Percentiles rank a stretch among this genome's conserved stretches.
phyloP scores from a whole-genome alignment of 169 alveolate species.

The Plasmodium vinckei region DNA sequence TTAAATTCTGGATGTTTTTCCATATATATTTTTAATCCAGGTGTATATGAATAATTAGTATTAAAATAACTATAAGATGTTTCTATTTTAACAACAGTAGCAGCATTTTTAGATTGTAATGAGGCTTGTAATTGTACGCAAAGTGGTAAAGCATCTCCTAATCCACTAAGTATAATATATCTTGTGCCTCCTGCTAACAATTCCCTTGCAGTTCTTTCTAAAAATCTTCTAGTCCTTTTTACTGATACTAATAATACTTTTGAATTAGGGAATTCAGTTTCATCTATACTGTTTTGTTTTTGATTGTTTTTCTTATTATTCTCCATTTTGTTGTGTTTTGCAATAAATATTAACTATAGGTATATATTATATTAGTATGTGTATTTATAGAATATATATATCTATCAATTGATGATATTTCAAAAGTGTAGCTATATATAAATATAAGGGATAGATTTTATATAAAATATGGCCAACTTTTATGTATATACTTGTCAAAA shows the following conservation, averaged over 20 bases:
- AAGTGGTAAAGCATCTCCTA: constrained; percentile 89
- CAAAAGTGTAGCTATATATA: background rate
- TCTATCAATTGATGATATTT: too few relatives aligned
- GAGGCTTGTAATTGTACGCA: constrained; percentile 84
- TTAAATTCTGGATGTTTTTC: constrained; percentile 88
- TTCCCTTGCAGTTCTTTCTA: constrained; percentile 88
- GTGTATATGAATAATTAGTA: constrained; percentile 80
- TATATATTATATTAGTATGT: background rate
- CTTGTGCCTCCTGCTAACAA: constrained; percentile 89
- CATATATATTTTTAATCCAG: constrained; percentile 86
- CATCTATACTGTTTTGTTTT: constrained; percentile 61
- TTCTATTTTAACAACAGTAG: constrained; percentile 81
- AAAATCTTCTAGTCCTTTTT: constrained; percentile 84
- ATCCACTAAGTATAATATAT: constrained; percentile 84
- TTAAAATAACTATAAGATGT: constrained; percentile 77
- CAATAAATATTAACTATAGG: constrained; percentile 3
- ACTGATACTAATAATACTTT: constrained; percentile 84
- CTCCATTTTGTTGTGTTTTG: constrained; percentile 29
- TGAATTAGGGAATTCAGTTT: constrained; percentile 85
- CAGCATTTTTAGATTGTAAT: constrained; percentile 81
- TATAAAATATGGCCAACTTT: too few relatives aligned
- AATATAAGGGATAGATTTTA: background rate
- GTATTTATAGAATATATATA: too few relatives aligned
- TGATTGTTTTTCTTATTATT: constrained; percentile 57
- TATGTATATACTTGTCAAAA: too few relatives aligned